phyloP scores from a whole-genome alignment of 306 rosid species.

The Sphenostylis stenocarpa region DNA sequence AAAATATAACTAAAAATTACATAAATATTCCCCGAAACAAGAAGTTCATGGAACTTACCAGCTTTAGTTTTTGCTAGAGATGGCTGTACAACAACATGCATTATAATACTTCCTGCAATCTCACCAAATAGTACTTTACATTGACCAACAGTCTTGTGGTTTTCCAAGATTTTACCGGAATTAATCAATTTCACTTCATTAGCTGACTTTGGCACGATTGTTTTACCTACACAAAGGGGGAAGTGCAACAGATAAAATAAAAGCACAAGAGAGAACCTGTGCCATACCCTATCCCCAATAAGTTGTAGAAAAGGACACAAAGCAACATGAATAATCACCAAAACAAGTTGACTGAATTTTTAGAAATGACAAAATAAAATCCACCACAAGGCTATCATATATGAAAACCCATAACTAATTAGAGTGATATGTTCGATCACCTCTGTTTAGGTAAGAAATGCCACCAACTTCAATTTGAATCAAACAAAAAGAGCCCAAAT shows the following conservation, averaged over 20 bases:
- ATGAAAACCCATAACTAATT: not conserved
- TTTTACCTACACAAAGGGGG: slow-evolving; percentile 58
- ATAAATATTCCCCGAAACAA: not conserved
- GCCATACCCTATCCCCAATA: not conserved
- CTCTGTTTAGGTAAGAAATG: not conserved
- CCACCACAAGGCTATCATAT: not conserved
- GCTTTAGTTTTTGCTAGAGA: slow-evolving; percentile 70
- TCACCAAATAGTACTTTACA: slow-evolving; percentile 87
- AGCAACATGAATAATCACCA: slow-evolving; percentile 24
- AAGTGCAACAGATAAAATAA: slow-evolving; percentile 20
- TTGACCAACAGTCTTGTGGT: slow-evolving; percentile 92
- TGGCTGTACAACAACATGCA: slow-evolving; percentile 94
- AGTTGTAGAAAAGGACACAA: slow-evolving; percentile 12
- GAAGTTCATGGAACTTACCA: slow-evolving; percentile 53
- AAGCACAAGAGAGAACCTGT: not conserved
- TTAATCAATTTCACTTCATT: slow-evolving; percentile 90
- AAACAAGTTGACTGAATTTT: slow-evolving; percentile 21
- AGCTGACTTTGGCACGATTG: slow-evolving; percentile 78
- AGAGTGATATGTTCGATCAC: not conserved
- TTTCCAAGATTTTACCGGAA: slow-evolving; percentile 93
- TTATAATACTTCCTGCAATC: slow-evolving; percentile 60
- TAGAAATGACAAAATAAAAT: not conserved
- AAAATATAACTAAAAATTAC: not conserved
- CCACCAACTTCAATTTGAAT: not conserved
- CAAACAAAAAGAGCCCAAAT: not conserved